Evolutionary conservation across 2,329 filamentous ascomycete genomes (phyloP), one percentile per base, ranked within the genome.

Genomic region (Lecanosticta acicola): DNA sequence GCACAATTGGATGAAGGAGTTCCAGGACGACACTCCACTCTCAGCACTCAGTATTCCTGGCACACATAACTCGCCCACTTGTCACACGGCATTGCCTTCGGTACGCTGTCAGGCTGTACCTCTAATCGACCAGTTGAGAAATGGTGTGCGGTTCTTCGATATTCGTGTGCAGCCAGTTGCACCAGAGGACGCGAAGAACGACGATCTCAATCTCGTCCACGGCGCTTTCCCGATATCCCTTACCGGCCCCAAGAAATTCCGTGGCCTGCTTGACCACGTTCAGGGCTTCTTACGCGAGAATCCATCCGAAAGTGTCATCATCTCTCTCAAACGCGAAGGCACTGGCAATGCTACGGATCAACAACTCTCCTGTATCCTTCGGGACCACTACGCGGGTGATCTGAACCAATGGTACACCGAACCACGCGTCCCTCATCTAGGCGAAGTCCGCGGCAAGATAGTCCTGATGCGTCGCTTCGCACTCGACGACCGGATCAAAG

Each of bases 61-160:
- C 53, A 96, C 93, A 0, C 93, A 98, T 73, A 97, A 98, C 70
- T 87, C 86, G 14, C 87, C 93, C 4, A 94, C 90, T 8, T 84
- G 80, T 69, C 77, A 94, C 72, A 77, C 80, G 39, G 90, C 93
- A 10, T 77, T 96, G 3, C 93, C 93, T 1, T 94, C 88, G 1
- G 93, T 97, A 32, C 85, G 93, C 32, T 97, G 93, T 68, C 93
- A 98, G 70, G 83, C 86, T 26, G 87, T 90, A 14, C 74, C 79
- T 50, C 76, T 94, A 3, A 73, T 75, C 39, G 80, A 84, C 43
- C 93, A 98, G 68, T 80, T 98, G 20, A 75, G 82, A 46, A 91
- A 95, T 64, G 93, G 93, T 20, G 85, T 97, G 37, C 87, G 93
- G 41, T 97, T 96, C 74, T 82, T 98, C 56, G 93, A 98, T 65